These are phyloP conservation scores for Sherardia arvensis DNA, from an alignment of 257 asterid genomes.

Conservation along the genomic window DNA sequence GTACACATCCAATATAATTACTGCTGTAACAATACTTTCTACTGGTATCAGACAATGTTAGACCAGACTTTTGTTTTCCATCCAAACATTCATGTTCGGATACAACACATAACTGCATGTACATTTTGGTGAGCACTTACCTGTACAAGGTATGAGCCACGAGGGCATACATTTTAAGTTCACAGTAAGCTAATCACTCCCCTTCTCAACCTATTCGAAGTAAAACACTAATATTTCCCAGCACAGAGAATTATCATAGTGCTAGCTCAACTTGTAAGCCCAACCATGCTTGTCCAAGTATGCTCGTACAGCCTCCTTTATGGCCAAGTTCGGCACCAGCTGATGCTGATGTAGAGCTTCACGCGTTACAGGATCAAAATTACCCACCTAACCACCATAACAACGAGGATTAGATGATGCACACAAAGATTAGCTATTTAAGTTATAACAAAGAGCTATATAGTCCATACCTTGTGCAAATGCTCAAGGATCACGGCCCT, in stretches of 20 bases:
- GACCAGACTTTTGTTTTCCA: neutral
- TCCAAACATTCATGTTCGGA: neutral
- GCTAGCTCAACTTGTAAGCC: constrained; percentile 68
- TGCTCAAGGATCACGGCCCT: constrained; percentile 76
- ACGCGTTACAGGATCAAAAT: constrained; percentile 76
- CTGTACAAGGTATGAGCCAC: constrained; percentile 9
- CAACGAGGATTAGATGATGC: constrained; percentile 10
- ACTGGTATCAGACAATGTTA: neutral
- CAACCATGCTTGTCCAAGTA: constrained; percentile 63
- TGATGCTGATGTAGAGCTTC: constrained; percentile 51
- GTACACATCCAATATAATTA: neutral
- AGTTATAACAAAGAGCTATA: neutral
- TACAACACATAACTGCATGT: constrained; percentile 4
- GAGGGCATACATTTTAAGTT: neutral
- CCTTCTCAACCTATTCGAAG: neutral
- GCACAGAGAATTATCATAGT: neutral
- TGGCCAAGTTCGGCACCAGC: constrained; percentile 76
- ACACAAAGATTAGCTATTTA: neutral
- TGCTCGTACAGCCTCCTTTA: constrained; percentile 81
- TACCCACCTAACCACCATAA: constrained; percentile 51
- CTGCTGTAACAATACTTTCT: neutral
- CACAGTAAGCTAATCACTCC: neutral
- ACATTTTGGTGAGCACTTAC: neutral
- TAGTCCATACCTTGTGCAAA: constrained; percentile 48
- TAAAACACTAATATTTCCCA: neutral